These are phyloP conservation scores for Geotrichum candidum DNA, from an alignment of 1,139 yeast genomes.

Conservation along the genomic window DNA sequence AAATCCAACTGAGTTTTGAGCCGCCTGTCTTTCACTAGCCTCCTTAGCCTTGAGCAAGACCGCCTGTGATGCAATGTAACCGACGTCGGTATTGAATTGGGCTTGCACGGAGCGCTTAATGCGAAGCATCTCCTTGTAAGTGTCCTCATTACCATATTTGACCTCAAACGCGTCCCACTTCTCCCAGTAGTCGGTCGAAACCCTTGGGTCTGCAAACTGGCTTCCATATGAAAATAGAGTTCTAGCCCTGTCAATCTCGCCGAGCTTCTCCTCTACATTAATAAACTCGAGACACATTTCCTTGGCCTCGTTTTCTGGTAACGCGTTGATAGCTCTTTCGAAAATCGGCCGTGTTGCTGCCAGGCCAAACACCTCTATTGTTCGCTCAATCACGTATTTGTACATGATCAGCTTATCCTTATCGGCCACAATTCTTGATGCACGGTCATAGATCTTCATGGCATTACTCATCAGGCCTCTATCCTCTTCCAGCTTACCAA, in stretches of 20 bases:
- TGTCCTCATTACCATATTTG: conserved; percentile 59
- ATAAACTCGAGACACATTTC: conserved; percentile 40
- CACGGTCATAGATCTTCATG: conserved; percentile 42
- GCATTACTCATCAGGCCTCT: conserved; percentile 43
- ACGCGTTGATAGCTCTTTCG: conserved; percentile 40
- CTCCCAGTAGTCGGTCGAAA: conserved; percentile 44
- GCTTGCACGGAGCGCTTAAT: conserved; percentile 51
- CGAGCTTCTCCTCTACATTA: conserved; percentile 44
- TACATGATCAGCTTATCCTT: conserved; percentile 36
- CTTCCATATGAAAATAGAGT: conserved; percentile 48
- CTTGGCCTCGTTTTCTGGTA: conserved; percentile 37
- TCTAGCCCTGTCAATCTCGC: conserved; percentile 55
- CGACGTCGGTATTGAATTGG: conserved; percentile 38
- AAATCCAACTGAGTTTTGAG: conserved; percentile 43
- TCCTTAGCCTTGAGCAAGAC: conserved; percentile 20
- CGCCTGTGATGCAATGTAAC: conserved; percentile 30
- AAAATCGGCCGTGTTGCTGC: conserved; percentile 39
- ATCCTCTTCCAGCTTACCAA: conserved; percentile 57
- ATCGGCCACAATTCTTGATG: conserved; percentile 36
- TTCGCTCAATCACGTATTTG: conserved; percentile 33
- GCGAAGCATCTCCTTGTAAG: conserved; percentile 70
- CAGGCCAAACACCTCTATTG: conserved; percentile 35
- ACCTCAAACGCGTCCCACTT: conserved; percentile 74
- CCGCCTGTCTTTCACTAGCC: conserved; percentile 12
- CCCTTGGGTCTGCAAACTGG: conserved; percentile 42